phyloP scores from a whole-genome alignment of 2,329 filamentous ascomycete species.

The Cryphonectria naterciae region DNA sequence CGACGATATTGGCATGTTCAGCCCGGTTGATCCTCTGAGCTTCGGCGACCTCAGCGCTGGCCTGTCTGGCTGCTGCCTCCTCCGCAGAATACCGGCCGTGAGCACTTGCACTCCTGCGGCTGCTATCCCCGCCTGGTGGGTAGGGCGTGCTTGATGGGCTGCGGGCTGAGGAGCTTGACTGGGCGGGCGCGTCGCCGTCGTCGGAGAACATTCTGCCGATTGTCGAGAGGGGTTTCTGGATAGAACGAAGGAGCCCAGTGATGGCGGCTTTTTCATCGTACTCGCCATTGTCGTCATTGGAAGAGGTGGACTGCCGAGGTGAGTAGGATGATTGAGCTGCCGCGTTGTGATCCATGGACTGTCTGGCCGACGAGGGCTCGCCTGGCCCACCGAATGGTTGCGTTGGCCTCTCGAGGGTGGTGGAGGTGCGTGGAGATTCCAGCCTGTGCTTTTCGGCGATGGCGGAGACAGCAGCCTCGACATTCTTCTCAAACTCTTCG shows the following conservation, averaged over 20 bases:
- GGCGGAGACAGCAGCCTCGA: slow-evolving; percentile 93
- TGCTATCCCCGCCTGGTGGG: slow-evolving; percentile 38
- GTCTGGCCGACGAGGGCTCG: slow-evolving; percentile 55
- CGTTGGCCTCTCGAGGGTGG: slow-evolving; percentile 51
- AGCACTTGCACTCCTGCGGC: slow-evolving; percentile 37
- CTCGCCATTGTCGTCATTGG: slow-evolving; percentile 54
- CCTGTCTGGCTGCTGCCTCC: slow-evolving; percentile 87
- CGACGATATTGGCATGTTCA: slow-evolving; percentile 89
- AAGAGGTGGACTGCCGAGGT: slow-evolving; percentile 58
- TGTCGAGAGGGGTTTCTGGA: slow-evolving; percentile 86
- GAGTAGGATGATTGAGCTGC: slow-evolving; percentile 37
- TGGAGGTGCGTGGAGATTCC: slow-evolving; percentile 49
- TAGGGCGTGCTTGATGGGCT: slow-evolving; percentile 43
- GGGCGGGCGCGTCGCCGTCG: slow-evolving; percentile 41
- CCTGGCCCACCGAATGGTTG: slow-evolving; percentile 32
- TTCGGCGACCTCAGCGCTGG: slow-evolving; percentile 86
- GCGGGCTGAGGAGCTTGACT: slow-evolving; percentile 40
- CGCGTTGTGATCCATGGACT: slow-evolving; percentile 47
- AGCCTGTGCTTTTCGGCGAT: slow-evolving; percentile 87
- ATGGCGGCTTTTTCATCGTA: slow-evolving; percentile 81
- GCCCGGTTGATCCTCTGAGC: slow-evolving; percentile 79
- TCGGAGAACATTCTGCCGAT: slow-evolving; percentile 95
- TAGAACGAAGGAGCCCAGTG: slow-evolving; percentile 81
- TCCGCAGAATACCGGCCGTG: slow-evolving; percentile 67
- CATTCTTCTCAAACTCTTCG: slow-evolving; percentile 92